Conservation (phyloP, 1,284 basidiomycete genomes). For the Trichosporon sp. region DNA sequence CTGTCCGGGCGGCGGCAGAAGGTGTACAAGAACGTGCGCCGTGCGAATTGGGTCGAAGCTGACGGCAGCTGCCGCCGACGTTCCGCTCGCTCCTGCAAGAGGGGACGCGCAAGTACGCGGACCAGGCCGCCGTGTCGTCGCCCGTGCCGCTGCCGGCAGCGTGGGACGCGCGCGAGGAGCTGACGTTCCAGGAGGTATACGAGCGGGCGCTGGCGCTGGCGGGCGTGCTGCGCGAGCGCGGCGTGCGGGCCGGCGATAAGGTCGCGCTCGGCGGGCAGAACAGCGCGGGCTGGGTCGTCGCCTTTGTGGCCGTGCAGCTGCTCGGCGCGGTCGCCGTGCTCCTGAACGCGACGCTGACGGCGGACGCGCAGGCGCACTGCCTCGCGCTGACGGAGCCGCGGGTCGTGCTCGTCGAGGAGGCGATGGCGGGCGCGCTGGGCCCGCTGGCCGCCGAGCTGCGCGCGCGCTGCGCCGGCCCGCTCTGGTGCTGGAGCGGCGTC, state of each 20-base stretch:
- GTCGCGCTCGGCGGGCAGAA: conserved; percentile 41
- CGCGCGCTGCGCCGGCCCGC: conserved; percentile 2
- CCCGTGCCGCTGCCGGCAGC: background rate
- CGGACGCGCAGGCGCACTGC: conserved; percentile 29
- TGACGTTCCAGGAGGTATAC: conserved; percentile 33
- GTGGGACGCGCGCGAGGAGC: conserved; percentile 15
- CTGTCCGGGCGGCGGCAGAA: background rate
- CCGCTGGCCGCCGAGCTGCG: background rate
- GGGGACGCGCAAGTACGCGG: background rate
- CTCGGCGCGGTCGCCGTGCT: conserved; percentile 38
- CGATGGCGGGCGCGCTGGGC: conserved; percentile 26
- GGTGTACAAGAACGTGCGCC: background rate
- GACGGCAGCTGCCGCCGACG: background rate
- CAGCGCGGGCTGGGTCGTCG: conserved; percentile 32
- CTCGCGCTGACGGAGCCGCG: conserved; percentile 28
- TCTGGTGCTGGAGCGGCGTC: conserved; percentile 14
- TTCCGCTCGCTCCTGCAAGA: background rate
- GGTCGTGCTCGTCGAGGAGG: conserved; percentile 34
- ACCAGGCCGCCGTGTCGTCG: background rate
- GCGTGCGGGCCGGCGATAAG: conserved; percentile 29
- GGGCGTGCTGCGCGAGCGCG: conserved; percentile 32
- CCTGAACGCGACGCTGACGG: conserved; percentile 39
- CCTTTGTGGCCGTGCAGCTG: conserved; percentile 36
- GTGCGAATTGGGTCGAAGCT: background rate
- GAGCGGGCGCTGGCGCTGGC: conserved; percentile 25